Evolutionary conservation across 1,284 basidiomycete genomes (phyloP), one percentile per base, ranked within the genome.

Genomic region (Ustilago crameri): DNA sequence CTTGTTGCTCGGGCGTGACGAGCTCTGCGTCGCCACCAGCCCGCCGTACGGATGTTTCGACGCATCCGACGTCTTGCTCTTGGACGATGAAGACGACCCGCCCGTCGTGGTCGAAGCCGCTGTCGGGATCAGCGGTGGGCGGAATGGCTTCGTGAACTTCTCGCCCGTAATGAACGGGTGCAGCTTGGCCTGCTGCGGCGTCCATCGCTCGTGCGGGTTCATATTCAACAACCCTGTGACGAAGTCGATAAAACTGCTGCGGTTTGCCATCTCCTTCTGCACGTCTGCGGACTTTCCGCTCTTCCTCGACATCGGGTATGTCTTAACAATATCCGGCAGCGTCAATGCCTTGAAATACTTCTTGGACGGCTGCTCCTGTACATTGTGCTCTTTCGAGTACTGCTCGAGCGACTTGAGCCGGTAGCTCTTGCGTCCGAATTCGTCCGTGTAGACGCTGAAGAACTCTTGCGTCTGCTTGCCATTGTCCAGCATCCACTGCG

Each of bases 111-210:
- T 43, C 14, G 53, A 38, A 23, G 50, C 56, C 35, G 50, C 43
- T 9, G 51, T 60, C 22, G 65, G 47, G 14, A 61, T 41, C n/a
- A 67, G 50, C 22, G 80, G 78, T 32, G 85, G 84, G 18, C 80
- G 81, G 74, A 82, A 84, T 0, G 84, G 82, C 48, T 81, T 75
- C 38, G 69, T 75, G 41, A 90, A 96, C 84, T 93, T 94, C 85
- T 98, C 95, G 56, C 95, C 95, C 10, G 94, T 96, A 78, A 99
- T 97, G 85, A 98, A 99, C 3, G 95, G 95, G 84, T 98, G 96
- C 82, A 92, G 86, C 60, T 91, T 88, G 37, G 95, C 95, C 85
- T 98, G 95, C 82, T 97, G 93, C 26, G 96, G 95, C 9, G 95
- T 92, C 96, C 95, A 99, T 62, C 95, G 88, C 77, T 93, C 91